These are phyloP conservation scores for Astrocystis sublimbata DNA, from an alignment of 495 filamentous ascomycete species.

Conservation along the genomic window DNA sequence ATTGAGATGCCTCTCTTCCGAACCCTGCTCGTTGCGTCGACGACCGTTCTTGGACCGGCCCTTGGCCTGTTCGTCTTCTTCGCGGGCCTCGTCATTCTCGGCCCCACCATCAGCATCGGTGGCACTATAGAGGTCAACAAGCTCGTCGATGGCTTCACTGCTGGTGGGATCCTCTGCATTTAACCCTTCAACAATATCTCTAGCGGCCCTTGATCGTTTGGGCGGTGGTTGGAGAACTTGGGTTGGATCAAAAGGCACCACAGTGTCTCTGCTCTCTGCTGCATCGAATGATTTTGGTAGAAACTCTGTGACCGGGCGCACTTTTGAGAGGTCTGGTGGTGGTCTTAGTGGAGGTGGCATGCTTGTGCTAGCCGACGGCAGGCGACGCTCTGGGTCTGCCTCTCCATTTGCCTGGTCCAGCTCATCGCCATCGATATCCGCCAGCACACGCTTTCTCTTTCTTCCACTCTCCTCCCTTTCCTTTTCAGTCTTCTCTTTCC, in stretches of 20 bases:
- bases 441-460: conserved; percentile 45
- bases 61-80: conserved; percentile 21
- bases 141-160: conserved; percentile 35
- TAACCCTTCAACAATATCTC: conserved; percentile 32
- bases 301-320: conserved; percentile 33
- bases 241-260: conserved; percentile 30
- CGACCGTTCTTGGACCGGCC: conserved; percentile 20
- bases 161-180: conserved; percentile 36
- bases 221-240: conserved; percentile 26
- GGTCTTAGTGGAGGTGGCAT: conserved; percentile 27
- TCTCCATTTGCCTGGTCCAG: conserved; percentile 5
- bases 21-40: conserved; percentile 25
- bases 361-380: conserved; percentile 14
- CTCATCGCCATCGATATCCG: conserved; percentile 38
- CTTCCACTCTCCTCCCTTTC: conserved; percentile 37
- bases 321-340: conserved; percentile 27
- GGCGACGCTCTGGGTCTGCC: conserved; percentile 11
- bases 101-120: conserved; percentile 10
- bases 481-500: conserved; percentile 50
- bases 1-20: conserved; percentile 27
- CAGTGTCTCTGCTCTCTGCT: conserved; percentile 25
- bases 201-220: conserved; percentile 21
- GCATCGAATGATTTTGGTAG: conserved; percentile 30
- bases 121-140: conserved; percentile 26
- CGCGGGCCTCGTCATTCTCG: conserved; percentile 9